Evolutionary conservation across 2,329 filamentous ascomycete genomes (phyloP).

Genomic region (Pseudopithomyces chartarum): DNA sequence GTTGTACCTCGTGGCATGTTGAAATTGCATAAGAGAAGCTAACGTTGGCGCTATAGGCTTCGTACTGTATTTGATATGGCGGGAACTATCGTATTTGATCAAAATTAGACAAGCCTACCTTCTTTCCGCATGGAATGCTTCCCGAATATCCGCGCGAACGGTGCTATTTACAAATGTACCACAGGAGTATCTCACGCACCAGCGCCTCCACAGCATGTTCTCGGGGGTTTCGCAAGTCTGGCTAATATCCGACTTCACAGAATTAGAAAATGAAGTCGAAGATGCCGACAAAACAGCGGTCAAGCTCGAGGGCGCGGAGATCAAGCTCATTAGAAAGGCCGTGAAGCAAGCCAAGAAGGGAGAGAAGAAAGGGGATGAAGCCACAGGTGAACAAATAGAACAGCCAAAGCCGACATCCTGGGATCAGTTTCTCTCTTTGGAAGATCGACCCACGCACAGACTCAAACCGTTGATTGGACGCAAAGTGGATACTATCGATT

Average conservation of each 20-base stretch:
- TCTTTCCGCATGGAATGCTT: conserved; percentile 3
- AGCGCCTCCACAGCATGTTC: conserved; percentile 5
- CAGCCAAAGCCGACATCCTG: conserved; percentile 1
- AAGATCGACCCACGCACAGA: conserved; percentile 1
- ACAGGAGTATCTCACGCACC: neutral
- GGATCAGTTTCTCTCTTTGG: neutral
- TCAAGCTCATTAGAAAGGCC: conserved; percentile 2
- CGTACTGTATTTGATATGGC: conserved; percentile 4
- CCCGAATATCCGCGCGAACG: conserved; percentile 1
- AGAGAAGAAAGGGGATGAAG: neutral
- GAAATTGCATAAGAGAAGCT: neutral
- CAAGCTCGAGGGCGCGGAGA: conserved; percentile 7
- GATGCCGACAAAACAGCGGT: conserved; percentile 3
- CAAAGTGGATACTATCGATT: conserved; percentile 2
- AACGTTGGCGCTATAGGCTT: neutral
- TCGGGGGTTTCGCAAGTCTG: conserved; percentile 4
- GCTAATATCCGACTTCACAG: conserved; percentile 3
- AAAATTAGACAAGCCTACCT: conserved; percentile 3
- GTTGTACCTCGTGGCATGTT: neutral
- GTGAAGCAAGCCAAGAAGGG: neutral
- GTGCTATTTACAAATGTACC: conserved; percentile 6
- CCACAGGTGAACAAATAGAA: neutral
- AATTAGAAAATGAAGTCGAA: conserved; percentile 4
- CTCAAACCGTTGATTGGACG: neutral
- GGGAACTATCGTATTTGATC: neutral